These are phyloP conservation scores for Zasmidium citrigriseum DNA, from an alignment of 2,329 filamentous ascomycete species.

Conservation along the genomic window DNA sequence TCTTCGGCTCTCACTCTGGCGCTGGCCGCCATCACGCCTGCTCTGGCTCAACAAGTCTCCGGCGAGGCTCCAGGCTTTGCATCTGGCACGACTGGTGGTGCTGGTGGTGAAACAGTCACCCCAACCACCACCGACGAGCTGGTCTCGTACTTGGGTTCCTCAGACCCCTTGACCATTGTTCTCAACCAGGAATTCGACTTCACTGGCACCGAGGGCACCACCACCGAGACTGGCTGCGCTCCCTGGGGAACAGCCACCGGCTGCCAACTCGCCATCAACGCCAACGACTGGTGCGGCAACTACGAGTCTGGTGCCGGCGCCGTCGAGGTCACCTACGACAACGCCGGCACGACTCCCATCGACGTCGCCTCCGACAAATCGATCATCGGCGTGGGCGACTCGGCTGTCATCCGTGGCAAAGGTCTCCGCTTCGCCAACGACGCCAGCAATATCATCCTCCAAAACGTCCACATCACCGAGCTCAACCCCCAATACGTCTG, in stretches of 20 bases:
- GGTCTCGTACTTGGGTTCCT: constrained; percentile 59
- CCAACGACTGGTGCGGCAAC: constrained; percentile 56
- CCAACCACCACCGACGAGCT: constrained; percentile 53
- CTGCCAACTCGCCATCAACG: constrained; percentile 58
- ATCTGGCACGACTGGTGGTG: constrained; percentile 61
- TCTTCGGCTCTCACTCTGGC: constrained; percentile 53
- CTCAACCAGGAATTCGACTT: constrained; percentile 58
- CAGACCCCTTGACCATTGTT: constrained; percentile 57
- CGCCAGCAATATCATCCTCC: constrained; percentile 57
- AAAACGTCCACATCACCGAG: constrained; percentile 42
- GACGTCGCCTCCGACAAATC: constrained; percentile 45
- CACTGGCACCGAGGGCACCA: constrained; percentile 56
- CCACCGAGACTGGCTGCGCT: constrained; percentile 57
- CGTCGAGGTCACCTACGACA: constrained; percentile 51
- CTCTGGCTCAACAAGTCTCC: constrained; percentile 14
- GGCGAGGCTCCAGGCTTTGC: constrained; percentile 52
- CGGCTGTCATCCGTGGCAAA: constrained; percentile 45
- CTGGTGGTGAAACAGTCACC: constrained; percentile 45
- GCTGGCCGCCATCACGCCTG: constrained; percentile 55
- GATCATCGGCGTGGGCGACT: constrained; percentile 41
- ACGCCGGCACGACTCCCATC: constrained; percentile 51
- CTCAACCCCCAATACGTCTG: constrained; percentile 42
- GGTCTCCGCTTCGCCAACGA: constrained; percentile 40
- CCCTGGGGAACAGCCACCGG: constrained; percentile 47
- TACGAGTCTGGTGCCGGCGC: too few relatives aligned